Conservation (phyloP, 345 rosid genomes). For the Noccaea caerulescens region DNA sequence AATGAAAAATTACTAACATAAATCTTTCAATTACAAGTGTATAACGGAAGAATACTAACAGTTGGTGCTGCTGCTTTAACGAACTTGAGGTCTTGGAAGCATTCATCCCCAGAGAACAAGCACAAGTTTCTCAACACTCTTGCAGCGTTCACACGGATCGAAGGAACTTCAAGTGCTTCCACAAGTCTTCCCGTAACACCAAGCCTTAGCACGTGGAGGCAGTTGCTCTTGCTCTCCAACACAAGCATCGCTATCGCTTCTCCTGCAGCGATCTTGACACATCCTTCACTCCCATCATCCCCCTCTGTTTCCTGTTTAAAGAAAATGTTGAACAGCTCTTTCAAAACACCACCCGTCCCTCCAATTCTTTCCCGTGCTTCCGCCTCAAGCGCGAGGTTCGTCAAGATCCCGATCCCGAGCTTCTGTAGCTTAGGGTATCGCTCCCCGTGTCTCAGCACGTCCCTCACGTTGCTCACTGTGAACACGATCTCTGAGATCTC, state of each 20-base stretch:
- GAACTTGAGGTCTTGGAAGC: slow-evolving; percentile 58
- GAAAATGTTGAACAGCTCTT: slow-evolving; percentile 78
- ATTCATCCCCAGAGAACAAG: slow-evolving; percentile 51
- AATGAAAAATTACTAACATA: not conserved
- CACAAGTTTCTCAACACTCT: slow-evolving; percentile 80
- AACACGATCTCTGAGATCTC: slow-evolving; percentile 92
- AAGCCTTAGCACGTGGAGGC: slow-evolving; percentile 67
- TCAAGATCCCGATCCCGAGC: slow-evolving; percentile 71
- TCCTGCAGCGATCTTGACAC: slow-evolving; percentile 75
- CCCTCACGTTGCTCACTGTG: slow-evolving; percentile 82
- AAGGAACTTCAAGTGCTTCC: slow-evolving; percentile 57
- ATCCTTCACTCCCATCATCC: slow-evolving; percentile 44
- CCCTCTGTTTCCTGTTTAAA: slow-evolving; percentile 47
- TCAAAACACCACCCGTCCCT: slow-evolving; percentile 79
- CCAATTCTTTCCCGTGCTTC: slow-evolving; percentile 82
- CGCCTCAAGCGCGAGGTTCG: slow-evolving; percentile 70
- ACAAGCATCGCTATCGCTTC: slow-evolving; percentile 90
- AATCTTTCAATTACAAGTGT: too few relatives aligned
- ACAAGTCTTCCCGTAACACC: slow-evolving; percentile 55
- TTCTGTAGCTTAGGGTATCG: slow-evolving; percentile 69
- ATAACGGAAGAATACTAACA: slow-evolving; percentile 47
- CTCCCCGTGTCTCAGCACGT: slow-evolving; percentile 68
- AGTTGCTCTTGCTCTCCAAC: slow-evolving; percentile 72
- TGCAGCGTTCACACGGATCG: slow-evolving; percentile 69
- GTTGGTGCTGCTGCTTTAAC: slow-evolving; percentile 66